Evolutionary conservation across 192 early-diverging fungal genomes (phyloP), one percentile per base, ranked within the genome.

Genomic region (Bifiguratus adelaidae): DNA sequence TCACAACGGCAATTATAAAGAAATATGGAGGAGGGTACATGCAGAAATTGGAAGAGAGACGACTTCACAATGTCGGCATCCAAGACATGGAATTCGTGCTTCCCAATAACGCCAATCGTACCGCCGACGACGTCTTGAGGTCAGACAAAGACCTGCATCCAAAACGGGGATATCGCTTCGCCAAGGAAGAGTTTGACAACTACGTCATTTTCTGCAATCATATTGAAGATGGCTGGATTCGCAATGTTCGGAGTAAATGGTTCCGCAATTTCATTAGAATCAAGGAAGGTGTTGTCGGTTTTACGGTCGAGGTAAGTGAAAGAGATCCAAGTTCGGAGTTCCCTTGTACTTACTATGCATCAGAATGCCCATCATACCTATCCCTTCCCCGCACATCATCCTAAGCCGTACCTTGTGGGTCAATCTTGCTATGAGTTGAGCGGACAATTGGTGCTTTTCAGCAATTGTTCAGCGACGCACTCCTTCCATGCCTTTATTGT

Each of bases 341-440:
- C 37, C n/a, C 37, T 4, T 21, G 6, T 4, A 7, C 12, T 40
- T 21, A 7, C 12, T 40, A 4, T 40, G 32, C 37, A 1, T 0
- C 37, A 60, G 58, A 6, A 47, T 0, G 52, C 50, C 25, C 45
- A 36, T 5, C 58, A 60, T 27, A 52, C 51, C 25, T 60, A 48
- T 41, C 38, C 58, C 22, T 27, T 40, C 23, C 1, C 38, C 4
- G 4, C 27, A 11, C 33, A 24, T 15, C 36, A 30, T 29, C 44
- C 11, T 37, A 26, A 7, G 0, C 12, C 25, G 6, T 40, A 44
- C 11, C 32, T 60, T 15, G 61, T 56, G 1, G 70, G 70, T 1
- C 70, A 72, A 36, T 72, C 62, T n/a, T 63, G 61, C 1, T 72
- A 67, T 43, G 64, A 72, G 32, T 59, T 72, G 16, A 64, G 63